phyloP scores from a whole-genome alignment of 257 asterid genomes.

The Fraxinus americana region DNA sequence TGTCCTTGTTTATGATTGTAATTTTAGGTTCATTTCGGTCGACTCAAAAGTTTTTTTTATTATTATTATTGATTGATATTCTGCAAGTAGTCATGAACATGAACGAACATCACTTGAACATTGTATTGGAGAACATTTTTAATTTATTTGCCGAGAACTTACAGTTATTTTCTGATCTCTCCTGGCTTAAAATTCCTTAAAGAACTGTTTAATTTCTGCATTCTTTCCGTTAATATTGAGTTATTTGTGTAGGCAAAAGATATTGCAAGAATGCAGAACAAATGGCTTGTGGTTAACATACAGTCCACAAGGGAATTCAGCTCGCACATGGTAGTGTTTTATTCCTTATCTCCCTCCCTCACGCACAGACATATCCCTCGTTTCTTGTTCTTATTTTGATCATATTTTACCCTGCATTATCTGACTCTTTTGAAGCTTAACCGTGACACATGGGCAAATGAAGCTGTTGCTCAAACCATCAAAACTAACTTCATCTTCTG shows the following conservation, averaged over 20 bases:
- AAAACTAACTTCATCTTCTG: conserved; percentile 89
- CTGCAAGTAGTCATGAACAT: conserved; percentile 20
- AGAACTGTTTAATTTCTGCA: not conserved
- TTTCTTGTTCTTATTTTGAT: conserved; percentile 21
- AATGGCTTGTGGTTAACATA: conserved; percentile 92
- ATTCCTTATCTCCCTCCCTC: not conserved
- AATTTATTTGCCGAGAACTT: conserved; percentile 3
- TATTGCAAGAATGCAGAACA: conserved; percentile 67
- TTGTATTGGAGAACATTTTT: conserved; percentile 14
- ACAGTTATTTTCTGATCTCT: not conserved
- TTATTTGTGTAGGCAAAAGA: conserved; percentile 76
- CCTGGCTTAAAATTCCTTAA: conserved; percentile 8
- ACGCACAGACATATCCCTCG: not conserved
- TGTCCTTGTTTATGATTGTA: conserved; percentile 8
- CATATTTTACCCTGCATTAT: conserved; percentile 8
- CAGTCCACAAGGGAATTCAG: conserved; percentile 92
- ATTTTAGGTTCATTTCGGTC: not conserved
- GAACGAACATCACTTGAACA: conserved; percentile 1
- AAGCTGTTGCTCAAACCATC: conserved; percentile 96
- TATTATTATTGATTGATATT: not conserved
- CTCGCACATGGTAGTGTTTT: conserved; percentile 85
- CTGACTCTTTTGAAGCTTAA: conserved; percentile 69
- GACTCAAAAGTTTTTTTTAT: not conserved
- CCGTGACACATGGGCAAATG: conserved; percentile 99
- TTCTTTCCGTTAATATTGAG: conserved; percentile 19